Conservation (phyloP, 345 rosid species). For the Eucalyptus albens region DNA sequence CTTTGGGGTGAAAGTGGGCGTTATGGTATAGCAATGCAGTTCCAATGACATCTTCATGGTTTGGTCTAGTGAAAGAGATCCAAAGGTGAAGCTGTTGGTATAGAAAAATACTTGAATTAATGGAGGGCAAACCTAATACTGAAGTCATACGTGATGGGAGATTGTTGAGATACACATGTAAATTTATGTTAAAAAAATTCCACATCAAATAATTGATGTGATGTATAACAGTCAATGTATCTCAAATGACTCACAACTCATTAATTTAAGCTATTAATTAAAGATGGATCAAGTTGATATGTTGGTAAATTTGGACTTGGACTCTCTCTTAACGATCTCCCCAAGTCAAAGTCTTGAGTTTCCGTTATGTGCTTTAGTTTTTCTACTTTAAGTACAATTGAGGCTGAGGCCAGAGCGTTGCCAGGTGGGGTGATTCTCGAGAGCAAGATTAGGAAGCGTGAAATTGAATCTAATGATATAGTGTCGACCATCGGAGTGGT, state of each 20-base stretch:
- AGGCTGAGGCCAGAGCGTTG: neutral
- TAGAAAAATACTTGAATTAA: neutral
- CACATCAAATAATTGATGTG: neutral
- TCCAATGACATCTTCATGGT: neutral
- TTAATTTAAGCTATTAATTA: neutral
- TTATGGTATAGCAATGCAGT: neutral
- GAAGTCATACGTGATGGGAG: rapidly evolving
- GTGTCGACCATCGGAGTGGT: neutral
- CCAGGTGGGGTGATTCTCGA: neutral
- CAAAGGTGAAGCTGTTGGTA: neutral
- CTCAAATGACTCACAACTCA: neutral
- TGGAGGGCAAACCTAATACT: neutral
- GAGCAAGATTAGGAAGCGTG: neutral
- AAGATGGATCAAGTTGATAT: neutral
- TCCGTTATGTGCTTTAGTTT: neutral
- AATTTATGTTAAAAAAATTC: neutral
- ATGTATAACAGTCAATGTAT: neutral
- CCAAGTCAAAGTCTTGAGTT: neutral
- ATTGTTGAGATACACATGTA: neutral
- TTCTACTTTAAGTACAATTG: neutral
- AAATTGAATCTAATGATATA: neutral
- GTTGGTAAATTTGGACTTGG: neutral
- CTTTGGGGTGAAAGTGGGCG: neutral
- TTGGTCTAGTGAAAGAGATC: neutral
- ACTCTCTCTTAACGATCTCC: neutral